These are phyloP conservation scores for Aspergillus caelatus DNA, from an alignment of 2,329 filamentous ascomycete genomes.

Conservation along the genomic window DNA sequence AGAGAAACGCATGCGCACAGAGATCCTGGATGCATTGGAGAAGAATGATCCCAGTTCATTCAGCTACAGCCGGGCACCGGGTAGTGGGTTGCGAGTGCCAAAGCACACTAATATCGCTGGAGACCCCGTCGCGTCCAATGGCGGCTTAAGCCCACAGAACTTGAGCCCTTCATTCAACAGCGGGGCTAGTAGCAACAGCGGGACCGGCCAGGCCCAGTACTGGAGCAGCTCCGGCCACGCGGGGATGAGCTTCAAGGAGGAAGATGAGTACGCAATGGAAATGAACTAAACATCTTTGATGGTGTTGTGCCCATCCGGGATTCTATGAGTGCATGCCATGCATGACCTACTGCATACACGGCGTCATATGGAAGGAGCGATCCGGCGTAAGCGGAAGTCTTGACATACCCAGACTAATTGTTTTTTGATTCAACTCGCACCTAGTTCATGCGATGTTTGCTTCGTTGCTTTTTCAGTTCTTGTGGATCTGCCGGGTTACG, in stretches of 20 bases:
- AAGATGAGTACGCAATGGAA: constrained; percentile 92
- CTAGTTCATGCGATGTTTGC: constrained; percentile 33
- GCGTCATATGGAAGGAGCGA: constrained; percentile 28
- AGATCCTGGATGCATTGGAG: constrained; percentile 82
- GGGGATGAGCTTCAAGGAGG: constrained; percentile 81
- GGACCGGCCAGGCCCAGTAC: constrained; percentile 54
- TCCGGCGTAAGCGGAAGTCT: constrained; percentile 45
- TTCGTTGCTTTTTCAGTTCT: constrained; percentile 32
- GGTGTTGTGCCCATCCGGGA: neutral
- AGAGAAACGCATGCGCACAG: constrained; percentile 91
- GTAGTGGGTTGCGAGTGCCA: constrained; percentile 85
- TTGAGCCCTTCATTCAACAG: constrained; percentile 73
- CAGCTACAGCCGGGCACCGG: constrained; percentile 79
- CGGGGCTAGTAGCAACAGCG: constrained; percentile 64
- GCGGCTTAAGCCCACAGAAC: constrained; percentile 59
- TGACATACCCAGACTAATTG: constrained; percentile 21
- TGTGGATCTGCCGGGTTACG: constrained; percentile 22
- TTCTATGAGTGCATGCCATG: constrained; percentile 22
- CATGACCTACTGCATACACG: constrained; percentile 29
- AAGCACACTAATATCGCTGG: constrained; percentile 91
- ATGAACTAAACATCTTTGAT: constrained; percentile 37
- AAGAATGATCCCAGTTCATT: constrained; percentile 78
- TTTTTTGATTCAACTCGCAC: constrained; percentile 20
- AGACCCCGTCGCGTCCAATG: constrained; percentile 63
- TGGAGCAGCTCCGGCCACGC: constrained; percentile 57